phyloP scores from a whole-genome alignment of 495 filamentous ascomycete genomes.

The Staphylotrichum longicolle region DNA sequence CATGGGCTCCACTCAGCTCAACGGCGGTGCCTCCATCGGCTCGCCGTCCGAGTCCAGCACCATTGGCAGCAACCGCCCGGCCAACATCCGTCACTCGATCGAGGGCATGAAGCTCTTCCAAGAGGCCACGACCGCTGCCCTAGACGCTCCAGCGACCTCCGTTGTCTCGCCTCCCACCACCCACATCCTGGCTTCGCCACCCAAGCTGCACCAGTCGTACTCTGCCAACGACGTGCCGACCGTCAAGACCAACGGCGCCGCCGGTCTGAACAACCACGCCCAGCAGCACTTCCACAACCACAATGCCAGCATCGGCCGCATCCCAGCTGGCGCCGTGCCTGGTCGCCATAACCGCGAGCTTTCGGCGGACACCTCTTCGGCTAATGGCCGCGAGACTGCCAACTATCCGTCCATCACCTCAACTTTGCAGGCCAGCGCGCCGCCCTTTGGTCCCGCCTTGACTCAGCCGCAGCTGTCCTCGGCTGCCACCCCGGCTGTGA shows the following conservation, averaged over 20 bases:
- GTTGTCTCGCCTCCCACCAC: constrained; percentile 39
- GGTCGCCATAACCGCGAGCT: constrained; percentile 68
- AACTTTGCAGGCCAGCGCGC: constrained; percentile 72
- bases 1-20: constrained; percentile 47
- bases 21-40: constrained; percentile 32
- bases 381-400: constrained; percentile 50
- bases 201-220: constrained; percentile 80
- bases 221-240: constrained; percentile 91
- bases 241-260: constrained; percentile 54
- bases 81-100: constrained; percentile 56
- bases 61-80: constrained; percentile 45
- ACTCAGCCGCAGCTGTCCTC: constrained; percentile 37
- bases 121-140: constrained; percentile 25
- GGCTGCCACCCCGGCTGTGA: constrained; percentile 36
- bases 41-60: constrained; percentile 40
- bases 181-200: constrained; percentile 53
- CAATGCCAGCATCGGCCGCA: constrained; percentile 75
- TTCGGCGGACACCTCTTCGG: constrained; percentile 43
- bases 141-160: constrained; percentile 27
- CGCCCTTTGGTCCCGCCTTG: constrained; percentile 61
- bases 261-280: constrained; percentile 57
- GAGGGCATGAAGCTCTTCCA: constrained; percentile 38
- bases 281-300: constrained; percentile 81
- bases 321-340: constrained; percentile 59
- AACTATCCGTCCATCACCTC: constrained; percentile 57